Conservation (phyloP, 140 eudicot genomes). For the Artemisia princeps region DNA sequence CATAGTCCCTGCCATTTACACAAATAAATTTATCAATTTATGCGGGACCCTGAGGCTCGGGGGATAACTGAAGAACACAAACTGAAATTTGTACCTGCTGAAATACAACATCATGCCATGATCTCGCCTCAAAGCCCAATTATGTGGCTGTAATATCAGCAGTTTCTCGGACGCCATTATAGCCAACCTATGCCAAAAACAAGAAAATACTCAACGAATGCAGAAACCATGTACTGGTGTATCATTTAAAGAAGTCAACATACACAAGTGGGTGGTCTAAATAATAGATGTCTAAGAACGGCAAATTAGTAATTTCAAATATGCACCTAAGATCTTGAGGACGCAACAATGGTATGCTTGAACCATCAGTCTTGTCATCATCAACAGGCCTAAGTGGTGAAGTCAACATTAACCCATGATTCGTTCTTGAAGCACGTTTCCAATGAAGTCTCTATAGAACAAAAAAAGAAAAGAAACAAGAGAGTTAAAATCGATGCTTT, state of each 20-base stretch:
- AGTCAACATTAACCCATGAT: slow-evolving; percentile 74
- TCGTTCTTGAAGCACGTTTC: slow-evolving; percentile 88
- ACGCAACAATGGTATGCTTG: slow-evolving; percentile 61
- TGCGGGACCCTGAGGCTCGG: too few species aligned
- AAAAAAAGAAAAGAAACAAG: background rate
- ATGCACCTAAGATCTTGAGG: slow-evolving; percentile 81
- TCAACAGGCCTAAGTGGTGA: slow-evolving; percentile 79
- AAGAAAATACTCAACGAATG: background rate
- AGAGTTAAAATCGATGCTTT: background rate
- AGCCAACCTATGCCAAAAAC: slow-evolving; percentile 60
- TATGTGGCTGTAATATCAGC: slow-evolving; percentile 82
- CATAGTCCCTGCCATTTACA: slow-evolving; percentile 52
- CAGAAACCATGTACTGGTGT: too few species aligned
- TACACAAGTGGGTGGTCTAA: too few species aligned
- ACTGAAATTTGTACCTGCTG: slow-evolving; percentile 38
- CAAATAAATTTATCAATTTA: background rate
- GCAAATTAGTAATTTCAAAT: slow-evolving; percentile 18
- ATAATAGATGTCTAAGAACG: too few species aligned
- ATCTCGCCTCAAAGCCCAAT: slow-evolving; percentile 87
- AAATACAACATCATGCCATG: slow-evolving; percentile 95
- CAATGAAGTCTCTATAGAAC: slow-evolving; percentile 66
- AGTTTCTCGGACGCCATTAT: slow-evolving; percentile 91
- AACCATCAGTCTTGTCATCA: slow-evolving; percentile 42
- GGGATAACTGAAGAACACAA: background rate
- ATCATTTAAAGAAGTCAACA: too few species aligned